phyloP scores from a whole-genome alignment of 192 early-diverging fungal species.

The Spizellomyces sp. region DNA sequence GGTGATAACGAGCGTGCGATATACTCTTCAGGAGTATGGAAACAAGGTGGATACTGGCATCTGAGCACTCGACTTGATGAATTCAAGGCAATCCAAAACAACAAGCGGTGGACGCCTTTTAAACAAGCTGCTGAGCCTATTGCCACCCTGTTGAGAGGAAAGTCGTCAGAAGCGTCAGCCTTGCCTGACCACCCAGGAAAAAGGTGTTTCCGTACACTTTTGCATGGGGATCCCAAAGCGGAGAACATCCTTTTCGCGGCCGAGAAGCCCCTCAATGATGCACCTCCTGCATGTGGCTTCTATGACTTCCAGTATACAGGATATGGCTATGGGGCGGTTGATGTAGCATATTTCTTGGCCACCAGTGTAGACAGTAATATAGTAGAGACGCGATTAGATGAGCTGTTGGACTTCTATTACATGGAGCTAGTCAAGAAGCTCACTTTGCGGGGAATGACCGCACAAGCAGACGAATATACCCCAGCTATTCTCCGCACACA shows the following conservation, averaged over 20 bases:
- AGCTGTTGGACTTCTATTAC: constrained; percentile 13
- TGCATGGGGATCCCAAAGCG: constrained; percentile 43
- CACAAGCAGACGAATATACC: constrained; percentile 3
- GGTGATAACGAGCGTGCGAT: not conserved
- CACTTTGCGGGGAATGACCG: not conserved
- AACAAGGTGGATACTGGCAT: constrained; percentile 41
- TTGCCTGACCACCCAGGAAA: not conserved
- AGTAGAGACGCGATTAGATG: not conserved
- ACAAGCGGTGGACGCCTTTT: not conserved
- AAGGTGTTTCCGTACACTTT: constrained; percentile 18
- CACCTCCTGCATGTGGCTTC: constrained; percentile 18
- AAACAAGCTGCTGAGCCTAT: not conserved
- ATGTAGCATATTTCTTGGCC: constrained; percentile 36
- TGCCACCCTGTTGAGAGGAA: not conserved
- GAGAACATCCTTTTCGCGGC: constrained; percentile 34
- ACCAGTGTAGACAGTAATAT: constrained; percentile 6
- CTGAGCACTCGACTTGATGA: constrained; percentile 31
- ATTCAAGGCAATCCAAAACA: constrained; percentile 5
- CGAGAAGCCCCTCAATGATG: not conserved
- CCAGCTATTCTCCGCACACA: constrained; percentile 9
- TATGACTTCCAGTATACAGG: constrained; percentile 44
- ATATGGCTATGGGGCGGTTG: constrained; percentile 27
- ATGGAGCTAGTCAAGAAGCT: not conserved
- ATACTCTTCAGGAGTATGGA: constrained; percentile 9
- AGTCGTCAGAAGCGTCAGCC: not conserved